phyloP scores from a whole-genome alignment of 2,329 filamentous ascomycete species.

The Xylariales sp. region DNA sequence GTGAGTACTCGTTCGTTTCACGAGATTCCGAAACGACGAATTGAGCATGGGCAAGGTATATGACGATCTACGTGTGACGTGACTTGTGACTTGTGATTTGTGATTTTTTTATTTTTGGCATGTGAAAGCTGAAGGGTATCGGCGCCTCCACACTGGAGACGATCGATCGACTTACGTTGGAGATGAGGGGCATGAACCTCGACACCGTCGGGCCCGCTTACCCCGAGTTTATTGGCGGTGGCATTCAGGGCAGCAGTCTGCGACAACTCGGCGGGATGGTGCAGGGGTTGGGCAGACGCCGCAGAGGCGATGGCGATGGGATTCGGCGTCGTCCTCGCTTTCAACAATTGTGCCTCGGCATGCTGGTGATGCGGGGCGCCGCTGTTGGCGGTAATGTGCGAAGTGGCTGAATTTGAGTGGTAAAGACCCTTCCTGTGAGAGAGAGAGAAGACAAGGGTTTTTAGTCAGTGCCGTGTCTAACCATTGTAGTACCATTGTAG shows the following conservation, averaged over 20 bases:
- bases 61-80: conserved; percentile 7
- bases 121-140: conserved; percentile 42
- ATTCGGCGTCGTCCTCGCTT: conserved; percentile 51
- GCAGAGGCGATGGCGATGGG: conserved; percentile 53
- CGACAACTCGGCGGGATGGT: conserved; percentile 43
- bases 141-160: conserved; percentile 24
- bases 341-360: conserved; percentile 58
- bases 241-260: conserved; percentile 42
- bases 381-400: conserved; percentile 33
- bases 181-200: conserved; percentile 61
- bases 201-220: conserved; percentile 43
- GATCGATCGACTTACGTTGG: conserved; percentile 57
- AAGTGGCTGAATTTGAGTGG: conserved; percentile 43
- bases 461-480: conserved; percentile 41
- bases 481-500: conserved; percentile 6
- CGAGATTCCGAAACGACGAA: neutral
- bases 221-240: conserved; percentile 43
- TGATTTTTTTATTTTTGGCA: conserved; percentile 36
- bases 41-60: no score
- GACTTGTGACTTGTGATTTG: no score
- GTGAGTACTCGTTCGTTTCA: conserved; percentile 41
- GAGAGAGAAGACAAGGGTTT: conserved; percentile 42
- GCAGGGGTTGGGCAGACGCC: conserved; percentile 45
- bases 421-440: conserved; percentile 49
- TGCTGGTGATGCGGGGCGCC: conserved; percentile 43